Evolutionary conservation across 176 grass and related monocot genomes (phyloP), one percentile per base, ranked within the genome.

Genomic region (Juncus inflexus): DNA sequence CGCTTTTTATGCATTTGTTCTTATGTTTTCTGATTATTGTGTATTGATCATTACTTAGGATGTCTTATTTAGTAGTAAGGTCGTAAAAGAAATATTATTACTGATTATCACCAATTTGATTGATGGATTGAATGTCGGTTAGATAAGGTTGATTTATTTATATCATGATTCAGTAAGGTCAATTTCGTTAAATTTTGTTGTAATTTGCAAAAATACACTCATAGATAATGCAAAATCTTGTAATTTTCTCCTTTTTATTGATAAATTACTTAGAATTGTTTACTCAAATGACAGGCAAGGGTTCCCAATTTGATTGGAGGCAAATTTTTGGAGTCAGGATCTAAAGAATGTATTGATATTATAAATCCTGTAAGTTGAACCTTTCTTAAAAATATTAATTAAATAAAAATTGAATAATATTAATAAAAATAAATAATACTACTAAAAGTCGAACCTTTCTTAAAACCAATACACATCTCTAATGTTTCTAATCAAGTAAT

Each of bases 261-360:
- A 6, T 45, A 57, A 42, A 35, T 16, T 15, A 6, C 28, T 58
- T 15, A 4, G 63, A 13, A 2, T 15, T 38, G 19, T 13, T 35
- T 13, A 37, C 52, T 12, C 35, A 42, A 66, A 7, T 35, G 45
- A 35, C 50, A 92, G 88, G 74, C 85, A 37, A 86, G 59, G 83
- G 74, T 99, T 6, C 80, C 88, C 40, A 84, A 86, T 76, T 85
- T 90, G 65, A 84, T 99, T 40, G 94, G 94, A 66, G 88, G 94
- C 19, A 82, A 84, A 58, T 92, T 99, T 67, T 77, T 99, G 15
- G 83, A 99, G 66, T 99, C 88, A 3, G 69, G 57, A 15, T 67
- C 85, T 1, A 74, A 86, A 36, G 68, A 89, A 53, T 83, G 78
- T 64, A 84, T 89, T 58, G 94, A 99, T 69, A 75, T 99, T 61